phyloP scores from a whole-genome alignment of 1,284 basidiomycete genomes.

The Tilletia indica region DNA sequence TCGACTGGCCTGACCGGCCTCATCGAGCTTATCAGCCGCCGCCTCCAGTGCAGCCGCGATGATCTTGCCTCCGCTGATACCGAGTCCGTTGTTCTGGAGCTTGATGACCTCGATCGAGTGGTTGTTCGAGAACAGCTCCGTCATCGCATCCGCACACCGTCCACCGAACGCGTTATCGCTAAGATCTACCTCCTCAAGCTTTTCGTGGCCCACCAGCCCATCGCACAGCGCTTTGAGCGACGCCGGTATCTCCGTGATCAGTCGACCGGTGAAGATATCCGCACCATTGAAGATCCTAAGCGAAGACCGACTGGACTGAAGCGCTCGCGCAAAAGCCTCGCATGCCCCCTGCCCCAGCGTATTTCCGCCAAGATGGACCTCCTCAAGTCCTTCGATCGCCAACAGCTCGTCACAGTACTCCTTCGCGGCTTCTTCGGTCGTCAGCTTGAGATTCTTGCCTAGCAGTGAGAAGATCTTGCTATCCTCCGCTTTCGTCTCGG shows the following conservation, averaged over 20 bases:
- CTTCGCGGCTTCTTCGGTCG: constrained; percentile 74
- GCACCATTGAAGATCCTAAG: constrained; percentile 72
- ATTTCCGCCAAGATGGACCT: constrained; percentile 91
- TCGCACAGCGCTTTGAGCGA: constrained; percentile 85
- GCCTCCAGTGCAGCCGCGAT: constrained; percentile 80
- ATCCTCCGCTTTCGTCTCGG: too few species aligned
- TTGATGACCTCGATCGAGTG: constrained; percentile 75
- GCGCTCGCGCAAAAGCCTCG: constrained; percentile 63
- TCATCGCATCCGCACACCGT: constrained; percentile 89
- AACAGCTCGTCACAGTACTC: constrained; percentile 65
- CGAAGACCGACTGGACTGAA: constrained; percentile 59
- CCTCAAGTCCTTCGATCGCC: constrained; percentile 67
- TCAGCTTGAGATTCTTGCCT: constrained; percentile 70
- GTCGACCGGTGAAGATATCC: constrained; percentile 95
- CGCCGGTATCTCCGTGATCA: constrained; percentile 91
- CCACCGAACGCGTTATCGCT: constrained; percentile 97
- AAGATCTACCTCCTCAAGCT: constrained; percentile 82
- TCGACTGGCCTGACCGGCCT: constrained; percentile 68
- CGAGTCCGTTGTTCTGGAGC: constrained; percentile 95
- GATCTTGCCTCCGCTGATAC: constrained; percentile 79
- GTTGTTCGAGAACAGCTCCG: constrained; percentile 65
- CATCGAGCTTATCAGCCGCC: constrained; percentile 71
- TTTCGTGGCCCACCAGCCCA: constrained; percentile 74
- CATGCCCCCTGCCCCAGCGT: constrained; percentile 93
- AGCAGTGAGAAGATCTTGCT: constrained; percentile 37